Evolutionary conservation across 495 filamentous ascomycete species (phyloP), one percentile per base, ranked within the genome.

Genomic region (Xylaria curta): DNA sequence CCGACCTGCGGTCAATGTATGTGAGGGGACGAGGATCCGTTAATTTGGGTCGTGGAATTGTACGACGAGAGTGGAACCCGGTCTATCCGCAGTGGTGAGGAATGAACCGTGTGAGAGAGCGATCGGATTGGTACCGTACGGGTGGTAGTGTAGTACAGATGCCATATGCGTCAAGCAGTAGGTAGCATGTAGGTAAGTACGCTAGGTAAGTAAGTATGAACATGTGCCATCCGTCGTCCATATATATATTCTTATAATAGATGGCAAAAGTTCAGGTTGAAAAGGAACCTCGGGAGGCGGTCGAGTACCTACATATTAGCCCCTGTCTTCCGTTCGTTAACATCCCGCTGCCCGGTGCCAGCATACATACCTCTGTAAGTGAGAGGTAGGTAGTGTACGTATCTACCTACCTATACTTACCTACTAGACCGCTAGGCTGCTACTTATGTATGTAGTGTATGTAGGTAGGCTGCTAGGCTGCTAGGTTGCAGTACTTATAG

Each of bases 11-110:
- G 19, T 54, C 33, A 31, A 10, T 54, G n/a, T n/a, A 9, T 8
- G 47, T 9, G 65, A 68, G 17, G 36, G 13, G 49, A 17, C 38
- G 65, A 49, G 26, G 51, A 58, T 59, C 66, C 53, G 66, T 46
- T 53, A 46, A 58, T 59, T 59, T 68, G 53, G 53, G 49, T 68
- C 66, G 53, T 68, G 66, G 47, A 59, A 59, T 59, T 24, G 66
- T 60, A 42, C 66, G 47, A 58, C 26, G 12, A 59, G 36, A 15
- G 53, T 60, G 65, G 65, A 49, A 49, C 65, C 62, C 65, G 65
- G n/a, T 40, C 21, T 67, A 66, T 67, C 65, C 49, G 65, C 36
- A 10, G 19, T 24, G 46, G 17, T 44, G 64, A 42, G n/a, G 19
- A 51, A 4, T 53, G 6, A 26, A 21, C 26, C 9, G 60, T 62